Base-by-base conservation (phyloP, 192 early-diverging fungal species). In the Helicostylum pulchrum region DNA sequence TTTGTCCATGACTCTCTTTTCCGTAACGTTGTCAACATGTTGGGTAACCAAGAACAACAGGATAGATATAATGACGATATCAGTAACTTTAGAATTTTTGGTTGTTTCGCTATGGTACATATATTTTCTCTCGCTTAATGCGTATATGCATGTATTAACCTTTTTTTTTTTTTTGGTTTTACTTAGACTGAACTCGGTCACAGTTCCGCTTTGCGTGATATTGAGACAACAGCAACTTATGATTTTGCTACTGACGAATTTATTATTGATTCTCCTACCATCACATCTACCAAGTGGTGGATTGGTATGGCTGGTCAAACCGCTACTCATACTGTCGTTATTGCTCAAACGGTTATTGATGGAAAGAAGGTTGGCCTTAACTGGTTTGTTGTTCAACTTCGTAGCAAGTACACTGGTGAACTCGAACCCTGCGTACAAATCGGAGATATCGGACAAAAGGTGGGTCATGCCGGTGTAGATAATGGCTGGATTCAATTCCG, bases 401-500 rank as follows among this genome's bases (percentile, higher is more conserved):
- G 85, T 65, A 80, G 82, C 30, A 62, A 60, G 20, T 66, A 69
- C 42, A 83, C 77, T 9, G 85, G 83, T 49, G 43, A 69, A 1
- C 66, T 84, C 9, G 34, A 84, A 15, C 80, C 82, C 8, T 78
- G 78, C 43, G 78, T 88, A 6, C 67, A 76, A 3, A 71, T 70
- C 21, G 87, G 87, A 50, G 85, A 87, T 67, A 70, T 85, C 51
- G 87, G 87, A 14, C 70, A 79, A 49, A 88, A 88, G 61, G 82
- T 62, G 21, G 83, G 85, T 9, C 80, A 85, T 19, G 53, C 73
- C 23, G 86, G 86, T 55, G 67, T 88, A 7, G 86, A 88, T 50
- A 88, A 87, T 55, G 86, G 86, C 7, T 88, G 85, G 85, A 88
- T 88, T 19, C 85, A 88, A 67, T 82, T 86, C 65, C 73, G 68